Evolutionary conservation across 345 rosid genomes (phyloP), one percentile per base, ranked within the genome.

Genomic region (Syzygium aqueum): DNA sequence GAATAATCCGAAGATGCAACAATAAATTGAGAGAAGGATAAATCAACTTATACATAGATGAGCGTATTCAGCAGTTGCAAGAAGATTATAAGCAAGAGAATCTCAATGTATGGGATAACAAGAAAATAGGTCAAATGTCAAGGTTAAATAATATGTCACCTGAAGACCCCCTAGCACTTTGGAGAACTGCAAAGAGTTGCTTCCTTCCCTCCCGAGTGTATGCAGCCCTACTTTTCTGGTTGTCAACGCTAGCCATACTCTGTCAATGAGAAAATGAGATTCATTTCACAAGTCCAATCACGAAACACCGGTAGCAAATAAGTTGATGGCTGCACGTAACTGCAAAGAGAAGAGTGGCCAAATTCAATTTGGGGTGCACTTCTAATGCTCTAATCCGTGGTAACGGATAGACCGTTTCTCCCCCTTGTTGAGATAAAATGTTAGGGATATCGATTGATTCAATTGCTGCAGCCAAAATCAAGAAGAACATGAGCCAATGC

Each of bases 121-220:
- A 67, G 40, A 73, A 33, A 67, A 19, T 10, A 73, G 49, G 30
- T 17, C 52, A 30, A n/a, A 78, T 10, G 43, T 43, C 46, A 43
- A 43, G 46, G 46, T 43, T 43, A 43, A 43, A 43, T 43, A 43
- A 43, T 43, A 43, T 43, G 4, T 43, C 89, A 97, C 99, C 99
- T 94, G 99, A 95, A 86, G 99, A 97, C 78, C 99, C 99, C 92
- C 97, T 95, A 57, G 99, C 99, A 95, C 97, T 96, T 92, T 97
- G 99, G 91, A 97, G 90, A 91, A 97, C 98, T 84, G 99, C 94
- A 93, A 97, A 97, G 51, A 97, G 99, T 87, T 95, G 99, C 87
- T 96, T 97, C 92, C 99, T 95, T 89, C 99, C 99, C 90, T 95
- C 99, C 90, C 97, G 94, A 54, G 99, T 94, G 91, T 94, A 93